Percentiles rank a stretch among this genome's conserved stretches.
These are phyloP conservation scores for Aurantiochytrium sp. DNA, from an alignment of 108 stramenopile species.

Conservation along the genomic window DNA sequence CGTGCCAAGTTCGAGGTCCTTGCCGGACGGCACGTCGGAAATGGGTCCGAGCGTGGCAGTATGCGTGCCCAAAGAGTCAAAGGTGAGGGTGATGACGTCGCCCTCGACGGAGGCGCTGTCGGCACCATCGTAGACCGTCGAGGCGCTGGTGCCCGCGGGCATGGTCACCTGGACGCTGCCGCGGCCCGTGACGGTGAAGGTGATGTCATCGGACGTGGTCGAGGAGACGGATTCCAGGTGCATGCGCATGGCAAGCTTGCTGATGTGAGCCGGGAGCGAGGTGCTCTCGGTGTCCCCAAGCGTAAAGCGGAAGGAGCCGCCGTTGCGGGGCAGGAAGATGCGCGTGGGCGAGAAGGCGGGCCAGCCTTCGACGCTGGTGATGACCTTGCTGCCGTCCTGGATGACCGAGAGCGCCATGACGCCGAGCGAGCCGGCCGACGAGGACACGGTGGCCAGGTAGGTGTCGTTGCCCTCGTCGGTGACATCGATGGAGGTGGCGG, in stretches of 20 bases:
- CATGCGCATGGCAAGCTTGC: neutral
- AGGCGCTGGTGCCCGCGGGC: neutral
- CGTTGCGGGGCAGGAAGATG: neutral
- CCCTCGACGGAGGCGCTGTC: neutral
- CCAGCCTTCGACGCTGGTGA: neutral
- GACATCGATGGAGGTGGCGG: neutral
- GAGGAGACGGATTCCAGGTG: neutral
- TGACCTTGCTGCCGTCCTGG: neutral
- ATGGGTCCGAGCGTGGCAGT: neutral
- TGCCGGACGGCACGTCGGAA: neutral
- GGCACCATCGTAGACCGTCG: neutral
- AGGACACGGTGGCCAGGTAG: neutral
- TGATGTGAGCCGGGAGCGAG: neutral
- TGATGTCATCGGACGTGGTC: neutral
- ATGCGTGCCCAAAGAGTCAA: neutral
- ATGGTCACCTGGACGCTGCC: neutral
- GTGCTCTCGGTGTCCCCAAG: neutral
- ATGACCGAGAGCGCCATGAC: neutral
- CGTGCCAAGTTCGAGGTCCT: neutral
- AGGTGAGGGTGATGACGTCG: neutral
- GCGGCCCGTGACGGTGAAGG: neutral
- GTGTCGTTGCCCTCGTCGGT: neutral
- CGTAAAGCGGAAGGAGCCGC: neutral
- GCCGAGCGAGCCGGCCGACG: neutral
- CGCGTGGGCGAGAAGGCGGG: neutral